Evolutionary conservation across 257 asterid species (phyloP), one percentile per base, ranked within the genome.

Genomic region (Lantana camara): DNA sequence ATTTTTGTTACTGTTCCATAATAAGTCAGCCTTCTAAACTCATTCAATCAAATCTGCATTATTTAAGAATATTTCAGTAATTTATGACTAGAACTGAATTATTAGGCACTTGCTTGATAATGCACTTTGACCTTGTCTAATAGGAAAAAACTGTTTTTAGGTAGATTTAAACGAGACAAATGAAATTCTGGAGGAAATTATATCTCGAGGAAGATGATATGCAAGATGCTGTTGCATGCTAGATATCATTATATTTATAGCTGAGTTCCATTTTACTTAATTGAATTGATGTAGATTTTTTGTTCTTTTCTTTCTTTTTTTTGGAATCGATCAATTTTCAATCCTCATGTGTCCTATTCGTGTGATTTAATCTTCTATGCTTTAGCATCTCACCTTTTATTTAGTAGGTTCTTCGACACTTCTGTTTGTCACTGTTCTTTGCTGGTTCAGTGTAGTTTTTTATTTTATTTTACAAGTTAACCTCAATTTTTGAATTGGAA

Each of bases 1-100:
- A 42, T 55, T 21, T 74, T 52, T 56, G 10, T 68, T 37, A 14
- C 64, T 66, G 15, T 38, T 67, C 35, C 30, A 17, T 51, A 16
- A 19, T 10, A 46, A 55, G 58, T 16, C 59, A 41, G 34, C 44
- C 46, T 44, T 30, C 68, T 13, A 45, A 30, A 22, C 21, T 42
- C 55, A n/a, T n/a, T n/a, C n/a, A n/a, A n/a, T n/a, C n/a, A n/a
- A n/a, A n/a, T n/a, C n/a, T n/a, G n/a, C n/a, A n/a, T n/a, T n/a
- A n/a, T n/a, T n/a, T n/a, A n/a, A n/a, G n/a, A n/a, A n/a, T n/a
- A n/a, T n/a, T n/a, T n/a, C n/a, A n/a, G n/a, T n/a, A n/a, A n/a
- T n/a, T n/a, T n/a, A n/a, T n/a, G n/a, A n/a, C n/a, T n/a, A n/a
- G n/a, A n/a, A n/a, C n/a, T n/a, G n/a, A n/a, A n/a, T n/a, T n/a